These are phyloP conservation scores for Marasmius oreades DNA, from an alignment of 1,284 basidiomycete genomes.

Conservation along the genomic window DNA sequence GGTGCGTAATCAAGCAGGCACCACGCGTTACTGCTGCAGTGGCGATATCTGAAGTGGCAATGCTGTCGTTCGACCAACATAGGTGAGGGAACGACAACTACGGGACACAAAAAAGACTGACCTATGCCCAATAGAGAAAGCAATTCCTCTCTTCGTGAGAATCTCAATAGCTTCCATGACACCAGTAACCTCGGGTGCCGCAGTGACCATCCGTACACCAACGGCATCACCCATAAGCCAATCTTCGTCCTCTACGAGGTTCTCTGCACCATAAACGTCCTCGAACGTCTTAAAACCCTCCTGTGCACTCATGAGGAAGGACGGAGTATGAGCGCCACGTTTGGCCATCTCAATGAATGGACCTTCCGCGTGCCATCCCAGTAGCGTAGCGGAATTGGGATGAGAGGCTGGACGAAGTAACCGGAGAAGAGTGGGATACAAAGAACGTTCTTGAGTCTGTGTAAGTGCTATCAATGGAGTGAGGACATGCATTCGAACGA, in stretches of 20 bases:
- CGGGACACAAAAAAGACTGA: slow-evolving; percentile 25
- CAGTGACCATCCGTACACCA: slow-evolving; percentile 81
- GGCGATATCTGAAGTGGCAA: slow-evolving; percentile 64
- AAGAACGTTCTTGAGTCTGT: slow-evolving; percentile 74
- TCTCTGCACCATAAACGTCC: slow-evolving; percentile 66
- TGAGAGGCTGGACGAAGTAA: slow-evolving; percentile 63
- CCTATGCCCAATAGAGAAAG: slow-evolving; percentile 87
- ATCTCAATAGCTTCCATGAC: slow-evolving; percentile 68
- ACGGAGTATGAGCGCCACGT: slow-evolving; percentile 76
- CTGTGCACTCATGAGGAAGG: slow-evolving; percentile 63
- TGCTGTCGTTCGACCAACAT: slow-evolving; percentile 31
- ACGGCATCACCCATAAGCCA: slow-evolving; percentile 56
- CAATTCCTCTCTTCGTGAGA: slow-evolving; percentile 64
- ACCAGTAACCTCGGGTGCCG: slow-evolving; percentile 83
- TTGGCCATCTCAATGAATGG: slow-evolving; percentile 81
- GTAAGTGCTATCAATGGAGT: neutral
- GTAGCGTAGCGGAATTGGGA: slow-evolving; percentile 58
- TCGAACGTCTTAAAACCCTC: slow-evolving; percentile 65
- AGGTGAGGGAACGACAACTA: neutral
- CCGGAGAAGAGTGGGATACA: slow-evolving; percentile 65
- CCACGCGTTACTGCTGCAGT: slow-evolving; percentile 65
- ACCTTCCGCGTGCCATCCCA: slow-evolving; percentile 90
- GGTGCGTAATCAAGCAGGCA: slow-evolving; percentile 83
- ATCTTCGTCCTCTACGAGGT: slow-evolving; percentile 58
- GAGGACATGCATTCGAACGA: too few species aligned